Conservation (phyloP, 75 land plant species). For the Isoetes taiwanensis region DNA sequence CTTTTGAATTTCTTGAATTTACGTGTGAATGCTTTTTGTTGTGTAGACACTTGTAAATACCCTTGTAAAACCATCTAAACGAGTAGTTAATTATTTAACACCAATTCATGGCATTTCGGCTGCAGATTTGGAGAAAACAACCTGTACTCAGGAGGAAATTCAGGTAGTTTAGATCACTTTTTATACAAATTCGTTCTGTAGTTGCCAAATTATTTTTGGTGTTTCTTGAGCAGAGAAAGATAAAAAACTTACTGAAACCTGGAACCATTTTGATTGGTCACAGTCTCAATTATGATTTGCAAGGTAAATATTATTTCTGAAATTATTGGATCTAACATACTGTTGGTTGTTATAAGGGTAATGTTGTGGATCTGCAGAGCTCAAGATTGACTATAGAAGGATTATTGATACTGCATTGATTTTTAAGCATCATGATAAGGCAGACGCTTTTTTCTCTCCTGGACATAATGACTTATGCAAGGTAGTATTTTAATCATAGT, state of each 20-base stretch:
- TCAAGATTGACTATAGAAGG: constrained; percentile 58
- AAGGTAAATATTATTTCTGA: constrained; percentile 61
- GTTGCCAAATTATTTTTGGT: background rate
- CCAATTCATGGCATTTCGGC: constrained; percentile 59
- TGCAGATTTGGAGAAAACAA: constrained; percentile 43
- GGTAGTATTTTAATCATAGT: no score
- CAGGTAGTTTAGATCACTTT: constrained; percentile 37
- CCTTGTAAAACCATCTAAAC: constrained; percentile 54
- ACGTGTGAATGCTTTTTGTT: background rate
- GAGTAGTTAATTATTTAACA: constrained; percentile 56
- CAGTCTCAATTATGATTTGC: constrained; percentile 60
- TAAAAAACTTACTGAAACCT: constrained; percentile 40
- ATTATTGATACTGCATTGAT: constrained; percentile 72
- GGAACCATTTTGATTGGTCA: constrained; percentile 82
- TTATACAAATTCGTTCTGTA: background rate
- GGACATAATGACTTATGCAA: constrained; percentile 58
- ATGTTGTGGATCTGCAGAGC: constrained; percentile 37
- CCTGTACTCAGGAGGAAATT: constrained; percentile 39
- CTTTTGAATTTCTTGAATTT: background rate
- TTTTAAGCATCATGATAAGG: constrained; percentile 30
- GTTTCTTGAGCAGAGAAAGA: constrained; percentile 27
- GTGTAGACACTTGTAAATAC: constrained; percentile 49
- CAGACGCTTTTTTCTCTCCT: constrained; percentile 26
- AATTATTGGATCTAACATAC: no score
- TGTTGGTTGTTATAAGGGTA: no score